Percentiles rank a stretch among this genome's conserved stretches.
Conservation (phyloP, 108 stramenopile species). For the Chaetoceros tenuissimus region DNA sequence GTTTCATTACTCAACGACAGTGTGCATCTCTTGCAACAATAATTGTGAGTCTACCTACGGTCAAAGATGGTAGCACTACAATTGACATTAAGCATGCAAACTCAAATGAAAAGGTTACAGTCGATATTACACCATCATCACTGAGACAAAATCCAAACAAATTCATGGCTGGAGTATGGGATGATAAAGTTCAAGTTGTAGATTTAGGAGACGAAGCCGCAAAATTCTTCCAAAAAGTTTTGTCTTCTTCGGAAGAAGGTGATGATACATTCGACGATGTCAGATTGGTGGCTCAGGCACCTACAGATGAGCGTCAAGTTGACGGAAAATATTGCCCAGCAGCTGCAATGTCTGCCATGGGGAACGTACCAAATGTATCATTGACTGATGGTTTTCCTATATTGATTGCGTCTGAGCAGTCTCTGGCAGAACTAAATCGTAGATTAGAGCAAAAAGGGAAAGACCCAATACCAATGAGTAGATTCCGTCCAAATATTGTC, state of each 20-base stretch:
- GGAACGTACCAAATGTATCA: slow-evolving; percentile 30
- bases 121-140: slow-evolving; percentile 1
- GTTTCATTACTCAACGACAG: slow-evolving; percentile 74
- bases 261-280: slow-evolving; percentile 21
- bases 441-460: slow-evolving; percentile 43
- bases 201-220: slow-evolving; percentile 78
- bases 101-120: background rate
- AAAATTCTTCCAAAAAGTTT: slow-evolving; percentile 40
- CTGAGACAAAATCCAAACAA: slow-evolving; percentile 1
- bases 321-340: slow-evolving; percentile 39
- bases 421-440: slow-evolving; percentile 59
- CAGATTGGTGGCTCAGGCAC: slow-evolving; percentile 36
- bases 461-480: slow-evolving; percentile 52
- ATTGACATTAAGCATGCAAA: background rate
- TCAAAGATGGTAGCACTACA: background rate
- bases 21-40: slow-evolving; percentile 57
- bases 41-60: slow-evolving; percentile 12
- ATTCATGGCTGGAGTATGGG: slow-evolving; percentile 55
- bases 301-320: slow-evolving; percentile 15
- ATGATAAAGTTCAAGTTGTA: slow-evolving; percentile 43
- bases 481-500: slow-evolving; percentile 82
- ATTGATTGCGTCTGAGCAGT: slow-evolving; percentile 57
- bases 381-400: slow-evolving; percentile 82
- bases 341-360: slow-evolving; percentile 27
- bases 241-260: slow-evolving; percentile 21